phyloP scores from a whole-genome alignment of 371 early-diverging fungal genomes.

The Dichotomocladium elegans region DNA sequence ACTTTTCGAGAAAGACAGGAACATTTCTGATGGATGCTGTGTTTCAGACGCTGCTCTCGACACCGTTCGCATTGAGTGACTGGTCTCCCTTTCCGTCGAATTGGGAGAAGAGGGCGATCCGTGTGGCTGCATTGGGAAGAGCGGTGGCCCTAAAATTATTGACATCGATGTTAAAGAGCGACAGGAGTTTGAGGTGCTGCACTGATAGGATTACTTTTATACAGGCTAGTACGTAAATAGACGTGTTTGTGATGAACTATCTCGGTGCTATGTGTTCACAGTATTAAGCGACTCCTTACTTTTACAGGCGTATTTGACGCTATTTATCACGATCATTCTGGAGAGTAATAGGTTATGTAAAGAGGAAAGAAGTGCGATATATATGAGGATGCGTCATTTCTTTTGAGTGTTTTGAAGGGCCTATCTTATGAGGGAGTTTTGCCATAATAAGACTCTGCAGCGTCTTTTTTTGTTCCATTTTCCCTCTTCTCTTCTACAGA shows the following conservation, averaged over 20 bases:
- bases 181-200: not conserved
- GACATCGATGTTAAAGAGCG: not conserved
- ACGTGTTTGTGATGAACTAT: not conserved
- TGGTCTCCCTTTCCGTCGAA: conserved; percentile 19
- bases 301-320: conserved; percentile 6
- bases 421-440: too few species aligned
- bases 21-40: conserved; percentile 17
- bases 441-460: too few species aligned
- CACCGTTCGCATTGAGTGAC: conserved; percentile 18
- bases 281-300: conserved; percentile 4
- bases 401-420: too few species aligned
- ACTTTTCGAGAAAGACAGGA: conserved; percentile 2
- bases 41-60: conserved; percentile 13
- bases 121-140: conserved; percentile 13
- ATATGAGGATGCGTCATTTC: not conserved
- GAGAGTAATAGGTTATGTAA: not conserved
- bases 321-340: conserved; percentile 8
- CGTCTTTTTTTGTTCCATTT: too few species aligned
- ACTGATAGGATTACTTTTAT: conserved; percentile 8
- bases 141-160: conserved; percentile 10
- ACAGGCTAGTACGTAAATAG: not conserved
- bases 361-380: not conserved
- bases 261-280: not conserved
- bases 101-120: conserved; percentile 11
- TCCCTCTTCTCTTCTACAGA: too few species aligned